Evolutionary conservation across 345 rosid species (phyloP).

Genomic region (Acer campestre): DNA sequence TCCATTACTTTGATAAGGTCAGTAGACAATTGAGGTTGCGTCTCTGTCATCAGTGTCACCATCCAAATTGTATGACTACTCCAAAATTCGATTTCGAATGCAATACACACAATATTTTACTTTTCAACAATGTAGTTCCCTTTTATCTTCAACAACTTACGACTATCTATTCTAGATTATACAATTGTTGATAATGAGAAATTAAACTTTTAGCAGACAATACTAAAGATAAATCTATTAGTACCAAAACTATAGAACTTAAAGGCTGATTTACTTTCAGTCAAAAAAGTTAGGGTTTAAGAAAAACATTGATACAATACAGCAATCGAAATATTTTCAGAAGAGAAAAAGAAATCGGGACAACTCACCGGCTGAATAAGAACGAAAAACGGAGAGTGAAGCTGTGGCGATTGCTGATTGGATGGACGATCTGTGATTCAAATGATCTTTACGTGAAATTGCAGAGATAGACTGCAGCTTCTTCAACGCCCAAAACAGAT

Average conservation of each 20-base stretch:
- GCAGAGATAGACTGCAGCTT: constrained; percentile 35
- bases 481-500: constrained; percentile 20
- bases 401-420: constrained; percentile 17
- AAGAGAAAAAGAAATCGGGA: not conserved
- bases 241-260: not conserved
- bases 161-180: not conserved
- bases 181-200: not conserved
- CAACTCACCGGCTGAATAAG: constrained; percentile 46
- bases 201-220: not conserved
- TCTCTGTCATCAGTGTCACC: constrained; percentile 38
- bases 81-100: not conserved
- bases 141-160: not conserved
- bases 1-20: constrained; percentile 85
- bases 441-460: constrained; percentile 15
- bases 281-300: not conserved
- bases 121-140: not conserved
- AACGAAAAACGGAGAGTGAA: constrained; percentile 30
- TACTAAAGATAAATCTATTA: too few relatives aligned
- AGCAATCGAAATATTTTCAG: not conserved
- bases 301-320: not conserved
- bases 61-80: not conserved
- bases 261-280: not conserved
- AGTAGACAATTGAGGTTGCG: constrained; percentile 56
- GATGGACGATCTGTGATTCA: constrained; percentile 21
- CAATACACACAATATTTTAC: not conserved